phyloP scores from a whole-genome alignment of 139 green algal genomes.

The Edaphochlamys debaryana region DNA sequence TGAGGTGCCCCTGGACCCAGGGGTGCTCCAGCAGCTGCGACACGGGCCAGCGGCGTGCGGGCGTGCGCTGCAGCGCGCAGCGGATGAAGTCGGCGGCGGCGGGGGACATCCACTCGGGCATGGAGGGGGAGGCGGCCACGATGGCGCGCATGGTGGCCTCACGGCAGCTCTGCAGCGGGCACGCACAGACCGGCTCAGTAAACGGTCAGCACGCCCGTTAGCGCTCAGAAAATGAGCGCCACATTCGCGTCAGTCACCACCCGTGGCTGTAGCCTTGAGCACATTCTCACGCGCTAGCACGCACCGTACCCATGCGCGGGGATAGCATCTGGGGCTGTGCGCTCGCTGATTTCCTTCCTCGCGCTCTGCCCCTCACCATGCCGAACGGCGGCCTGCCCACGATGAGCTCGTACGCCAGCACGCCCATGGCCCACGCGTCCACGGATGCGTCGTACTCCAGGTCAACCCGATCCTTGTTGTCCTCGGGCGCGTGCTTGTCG shows the following conservation, averaged over 20 bases:
- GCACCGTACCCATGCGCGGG: too few relatives aligned
- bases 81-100: conserved; percentile 68
- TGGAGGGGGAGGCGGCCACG: conserved; percentile 49
- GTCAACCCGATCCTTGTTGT: conserved; percentile 80
- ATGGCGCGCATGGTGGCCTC: conserved; percentile 70
- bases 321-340: too few relatives aligned
- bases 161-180: conserved; percentile 40
- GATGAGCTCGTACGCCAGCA: conserved; percentile 87
- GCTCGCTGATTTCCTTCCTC: too few relatives aligned
- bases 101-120: conserved; percentile 65
- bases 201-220: too few relatives aligned
- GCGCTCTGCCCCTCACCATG: too few relatives aligned
- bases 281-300: too few relatives aligned
- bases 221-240: too few relatives aligned
- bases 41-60: conserved; percentile 38
- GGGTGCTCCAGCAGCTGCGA: conserved; percentile 61
- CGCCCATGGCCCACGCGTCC: conserved; percentile 84
- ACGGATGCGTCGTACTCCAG: conserved; percentile 74
- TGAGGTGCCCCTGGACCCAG: conserved; percentile 51
- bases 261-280: too few relatives aligned
- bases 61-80: conserved; percentile 66
- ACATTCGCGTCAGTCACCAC: too few relatives aligned
- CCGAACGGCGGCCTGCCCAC: conserved; percentile 83
- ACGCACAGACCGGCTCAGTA: neutral
- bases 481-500: conserved; percentile 77